Conservation (phyloP, 139 green algal genomes). For the Chlamydomonas sp. region DNA sequence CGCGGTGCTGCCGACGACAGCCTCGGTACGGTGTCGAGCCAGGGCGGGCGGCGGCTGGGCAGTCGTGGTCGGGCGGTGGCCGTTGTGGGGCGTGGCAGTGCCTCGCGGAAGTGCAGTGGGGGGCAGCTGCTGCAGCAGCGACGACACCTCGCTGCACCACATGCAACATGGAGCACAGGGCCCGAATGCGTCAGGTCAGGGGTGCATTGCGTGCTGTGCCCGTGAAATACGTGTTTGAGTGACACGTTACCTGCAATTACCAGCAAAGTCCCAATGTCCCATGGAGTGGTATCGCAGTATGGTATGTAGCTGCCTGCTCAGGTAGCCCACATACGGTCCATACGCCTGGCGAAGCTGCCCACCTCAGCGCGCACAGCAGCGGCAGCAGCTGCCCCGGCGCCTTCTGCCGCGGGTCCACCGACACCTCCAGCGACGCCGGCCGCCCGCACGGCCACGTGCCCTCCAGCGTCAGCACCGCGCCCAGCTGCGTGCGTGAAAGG, state of each 20-base stretch:
- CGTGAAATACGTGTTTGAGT: no score
- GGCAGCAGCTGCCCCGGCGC: constrained; percentile 22
- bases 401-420: neutral
- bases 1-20: neutral
- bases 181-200: neutral
- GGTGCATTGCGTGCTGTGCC: no score
- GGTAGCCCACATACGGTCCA: neutral
- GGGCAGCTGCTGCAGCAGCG: neutral
- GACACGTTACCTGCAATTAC: no score
- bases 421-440: constrained; percentile 13
- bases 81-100: neutral
- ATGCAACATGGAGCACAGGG: neutral
- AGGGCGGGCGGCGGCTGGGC: neutral
- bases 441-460: constrained; percentile 12
- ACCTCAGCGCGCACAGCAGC: constrained; percentile 19
- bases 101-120: neutral
- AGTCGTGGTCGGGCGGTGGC: neutral
- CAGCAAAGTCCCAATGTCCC: no score
- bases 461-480: constrained; percentile 12
- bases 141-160: constrained; percentile 1
- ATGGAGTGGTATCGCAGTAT: no score
- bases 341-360: neutral
- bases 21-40: no score
- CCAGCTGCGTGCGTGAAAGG: neutral
- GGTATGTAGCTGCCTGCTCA: no score